Percentiles rank a stretch among this genome's conserved stretches.
Conservation (phyloP, 768 basidiomycete genomes). For the Rhodotorula kratochvilovae region DNA sequence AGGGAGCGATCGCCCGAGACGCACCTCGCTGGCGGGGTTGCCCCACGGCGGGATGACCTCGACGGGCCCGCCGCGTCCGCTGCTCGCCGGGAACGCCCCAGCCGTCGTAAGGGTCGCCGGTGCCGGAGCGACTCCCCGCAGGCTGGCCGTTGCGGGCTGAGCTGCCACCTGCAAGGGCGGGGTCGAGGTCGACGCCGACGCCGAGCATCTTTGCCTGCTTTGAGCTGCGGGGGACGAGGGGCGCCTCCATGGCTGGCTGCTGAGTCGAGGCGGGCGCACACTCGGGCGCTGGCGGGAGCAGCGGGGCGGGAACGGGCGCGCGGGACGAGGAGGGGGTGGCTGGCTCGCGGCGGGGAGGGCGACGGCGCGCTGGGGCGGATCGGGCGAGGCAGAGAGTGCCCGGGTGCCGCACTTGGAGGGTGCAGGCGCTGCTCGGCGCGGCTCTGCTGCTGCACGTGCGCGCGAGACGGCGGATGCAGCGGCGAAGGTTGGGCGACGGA, state of each 20-base stretch:
- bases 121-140: background rate
- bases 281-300: background rate
- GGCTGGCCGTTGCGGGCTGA: background rate
- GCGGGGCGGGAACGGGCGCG: background rate
- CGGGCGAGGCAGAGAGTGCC: too few relatives aligned
- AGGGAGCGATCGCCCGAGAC: background rate
- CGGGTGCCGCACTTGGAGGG: too few relatives aligned
- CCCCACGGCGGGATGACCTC: constrained; percentile 20
- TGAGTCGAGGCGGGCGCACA: background rate
- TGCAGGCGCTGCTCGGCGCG: too few relatives aligned
- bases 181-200: constrained; percentile 9
- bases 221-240: constrained; percentile 7
- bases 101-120: constrained; percentile 1
- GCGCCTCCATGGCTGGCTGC: constrained; percentile 4
- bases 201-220: constrained; percentile 40
- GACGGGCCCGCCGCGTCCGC: background rate
- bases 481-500: too few relatives aligned
- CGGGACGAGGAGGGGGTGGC: background rate
- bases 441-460: too few relatives aligned
- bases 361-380: too few relatives aligned
- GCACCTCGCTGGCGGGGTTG: constrained; percentile 7
- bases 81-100: background rate
- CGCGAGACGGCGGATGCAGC: too few relatives aligned
- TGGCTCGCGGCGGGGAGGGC: too few relatives aligned
- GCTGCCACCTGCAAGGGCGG: background rate